phyloP scores from a whole-genome alignment of 495 filamentous ascomycete species.

The Cercophora scortea region DNA sequence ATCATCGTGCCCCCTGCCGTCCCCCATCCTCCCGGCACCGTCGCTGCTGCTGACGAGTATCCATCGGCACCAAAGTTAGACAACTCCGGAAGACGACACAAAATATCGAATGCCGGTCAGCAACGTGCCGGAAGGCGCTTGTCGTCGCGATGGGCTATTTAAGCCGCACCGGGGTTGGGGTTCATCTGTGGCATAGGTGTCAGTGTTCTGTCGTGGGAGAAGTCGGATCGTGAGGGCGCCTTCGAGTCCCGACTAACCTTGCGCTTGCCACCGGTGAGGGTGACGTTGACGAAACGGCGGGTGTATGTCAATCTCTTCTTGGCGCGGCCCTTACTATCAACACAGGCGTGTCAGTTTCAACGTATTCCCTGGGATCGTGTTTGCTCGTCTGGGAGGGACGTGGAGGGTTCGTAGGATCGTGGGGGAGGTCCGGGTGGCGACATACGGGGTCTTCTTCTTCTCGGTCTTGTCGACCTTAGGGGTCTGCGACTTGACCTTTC shows the following conservation, averaged over 20 bases:
- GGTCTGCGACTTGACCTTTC: slow-evolving; percentile 45
- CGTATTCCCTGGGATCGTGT: no score
- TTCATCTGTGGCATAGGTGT: slow-evolving; percentile 33
- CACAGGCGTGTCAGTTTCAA: slow-evolving; percentile 6
- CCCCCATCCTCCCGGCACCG: background rate
- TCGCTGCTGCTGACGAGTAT: background rate
- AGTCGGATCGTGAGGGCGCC: background rate
- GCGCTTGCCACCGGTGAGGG: slow-evolving; percentile 97
- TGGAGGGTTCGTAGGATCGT: no score
- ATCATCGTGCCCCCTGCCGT: background rate
- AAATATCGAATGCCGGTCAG: background rate
- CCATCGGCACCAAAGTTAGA: background rate
- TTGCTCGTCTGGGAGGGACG: background rate
- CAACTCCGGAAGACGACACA: background rate
- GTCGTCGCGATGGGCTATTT: slow-evolving; percentile 20
- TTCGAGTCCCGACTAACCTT: slow-evolving; percentile 53
- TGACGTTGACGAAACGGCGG: slow-evolving; percentile 98
- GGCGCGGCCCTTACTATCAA: slow-evolving; percentile 74
- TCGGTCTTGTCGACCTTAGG: slow-evolving; percentile 78
- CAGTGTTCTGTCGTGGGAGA: background rate
- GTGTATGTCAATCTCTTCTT: slow-evolving; percentile 98
- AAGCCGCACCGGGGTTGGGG: slow-evolving; percentile 39
- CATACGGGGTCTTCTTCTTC: slow-evolving; percentile 75
- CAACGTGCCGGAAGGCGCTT: slow-evolving; percentile 5
- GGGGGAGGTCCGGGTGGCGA: background rate